Conservation (phyloP, 23 red algal species). For the Gracilaria gracilis region DNA sequence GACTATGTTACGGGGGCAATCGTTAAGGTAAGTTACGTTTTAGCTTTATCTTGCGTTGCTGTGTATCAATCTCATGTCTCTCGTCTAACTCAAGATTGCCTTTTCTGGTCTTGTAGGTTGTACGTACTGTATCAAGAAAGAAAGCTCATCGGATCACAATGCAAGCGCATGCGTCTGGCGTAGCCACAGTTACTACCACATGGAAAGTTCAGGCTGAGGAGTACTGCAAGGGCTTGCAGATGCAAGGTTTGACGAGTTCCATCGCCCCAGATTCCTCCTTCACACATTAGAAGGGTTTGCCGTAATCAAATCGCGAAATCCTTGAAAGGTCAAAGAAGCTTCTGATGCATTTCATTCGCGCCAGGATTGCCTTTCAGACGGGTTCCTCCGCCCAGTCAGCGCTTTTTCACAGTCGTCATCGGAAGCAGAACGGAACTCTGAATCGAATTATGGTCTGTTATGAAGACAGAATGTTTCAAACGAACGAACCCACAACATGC, state of each 20-base stretch:
- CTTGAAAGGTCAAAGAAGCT: neutral
- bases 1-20: slow-evolving; percentile 96
- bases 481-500: neutral
- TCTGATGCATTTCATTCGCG: neutral
- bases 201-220: slow-evolving; percentile 99
- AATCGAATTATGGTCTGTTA: neutral
- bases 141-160: slow-evolving; percentile 99
- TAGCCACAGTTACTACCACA: slow-evolving; percentile 98
- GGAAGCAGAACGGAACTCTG: neutral
- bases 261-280: slow-evolving; percentile 95
- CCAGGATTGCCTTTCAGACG: neutral
- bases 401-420: neutral
- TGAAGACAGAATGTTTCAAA: neutral
- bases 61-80: neutral
- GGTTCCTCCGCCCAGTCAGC: neutral
- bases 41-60: neutral
- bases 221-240: slow-evolving; percentile 97
- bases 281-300: slow-evolving; percentile 38
- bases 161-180: slow-evolving; percentile 92
- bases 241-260: slow-evolving; percentile 93
- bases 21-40: slow-evolving; percentile 63
- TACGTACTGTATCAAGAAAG: slow-evolving; percentile 94
- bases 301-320: neutral
- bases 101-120: slow-evolving; percentile 55
- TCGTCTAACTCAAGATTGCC: no score